A percentile compares a stretch with the other conserved stretches of the same genome.
Conservation (phyloP, 2,329 filamentous ascomycete genomes). For the Grosmannia serpens region DNA sequence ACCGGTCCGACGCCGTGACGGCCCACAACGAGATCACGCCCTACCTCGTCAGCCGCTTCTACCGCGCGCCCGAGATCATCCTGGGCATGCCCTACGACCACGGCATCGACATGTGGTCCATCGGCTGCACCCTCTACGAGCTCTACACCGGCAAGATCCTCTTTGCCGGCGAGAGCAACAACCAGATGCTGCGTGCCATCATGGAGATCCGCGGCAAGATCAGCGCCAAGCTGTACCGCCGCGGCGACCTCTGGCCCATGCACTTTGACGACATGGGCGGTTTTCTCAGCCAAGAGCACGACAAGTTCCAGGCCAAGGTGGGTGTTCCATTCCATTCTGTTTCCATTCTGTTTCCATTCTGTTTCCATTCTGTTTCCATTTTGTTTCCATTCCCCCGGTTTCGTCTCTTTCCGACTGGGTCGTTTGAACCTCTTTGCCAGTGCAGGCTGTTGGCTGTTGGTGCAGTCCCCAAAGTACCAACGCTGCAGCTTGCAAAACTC, state of each 20-base stretch:
- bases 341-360: not conserved
- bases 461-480: not conserved
- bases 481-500: not conserved
- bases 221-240: constrained; percentile 76
- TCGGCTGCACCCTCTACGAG: constrained; percentile 94
- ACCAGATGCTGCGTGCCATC: constrained; percentile 93
- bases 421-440: no score
- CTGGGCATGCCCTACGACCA: constrained; percentile 94
- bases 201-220: constrained; percentile 94
- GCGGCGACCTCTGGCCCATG: constrained; percentile 60
- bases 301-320: constrained; percentile 78
- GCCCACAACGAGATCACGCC: constrained; percentile 75
- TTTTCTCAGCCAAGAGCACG: constrained; percentile 74
- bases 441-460: not conserved
- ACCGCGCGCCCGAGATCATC: constrained; percentile 93
- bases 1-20: constrained; percentile 65
- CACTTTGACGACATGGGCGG: constrained; percentile 81
- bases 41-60: constrained; percentile 94
- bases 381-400: not conserved
- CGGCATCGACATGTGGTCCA: constrained; percentile 93
- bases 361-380: not conserved
- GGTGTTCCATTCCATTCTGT: not conserved
- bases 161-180: constrained; percentile 91
- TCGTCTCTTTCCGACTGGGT: no score
- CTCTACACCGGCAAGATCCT: constrained; percentile 96